These are phyloP conservation scores for Aspergillus japonicus DNA, from an alignment of 2,329 filamentous ascomycete genomes.

Conservation along the genomic window DNA sequence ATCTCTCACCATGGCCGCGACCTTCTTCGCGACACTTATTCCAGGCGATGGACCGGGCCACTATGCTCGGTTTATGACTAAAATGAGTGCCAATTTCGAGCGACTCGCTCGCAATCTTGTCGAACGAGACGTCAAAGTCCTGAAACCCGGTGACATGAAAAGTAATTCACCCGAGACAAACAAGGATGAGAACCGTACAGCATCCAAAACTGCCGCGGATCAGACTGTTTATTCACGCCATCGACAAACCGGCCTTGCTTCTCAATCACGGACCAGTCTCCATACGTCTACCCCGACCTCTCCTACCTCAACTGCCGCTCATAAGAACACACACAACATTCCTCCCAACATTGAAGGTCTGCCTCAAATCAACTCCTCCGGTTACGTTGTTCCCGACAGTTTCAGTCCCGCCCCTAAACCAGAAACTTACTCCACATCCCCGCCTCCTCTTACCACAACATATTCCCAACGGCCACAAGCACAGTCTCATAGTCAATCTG, in stretches of 20 bases:
- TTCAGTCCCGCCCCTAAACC: slow-evolving; percentile 12
- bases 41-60: slow-evolving; percentile 74
- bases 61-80: slow-evolving; percentile 85
- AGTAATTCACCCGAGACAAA: slow-evolving; percentile 21
- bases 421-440: background rate
- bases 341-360: slow-evolving; percentile 31
- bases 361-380: slow-evolving; percentile 32
- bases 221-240: slow-evolving; percentile 18
- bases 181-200: background rate
- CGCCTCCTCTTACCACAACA: background rate
- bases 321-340: slow-evolving; percentile 10
- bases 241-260: slow-evolving; percentile 7
- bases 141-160: slow-evolving; percentile 29
- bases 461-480: background rate
- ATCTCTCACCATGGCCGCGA: slow-evolving; percentile 84
- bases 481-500: background rate
- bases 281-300: slow-evolving; percentile 6
- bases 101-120: slow-evolving; percentile 83
- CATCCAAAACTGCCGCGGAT: background rate
- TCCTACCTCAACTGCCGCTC: slow-evolving; percentile 10
- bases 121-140: slow-evolving; percentile 80
- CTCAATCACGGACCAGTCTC: slow-evolving; percentile 5
- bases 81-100: slow-evolving; percentile 86
- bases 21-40: slow-evolving; percentile 81
- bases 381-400: slow-evolving; percentile 34